Conservation (phyloP, 2,329 filamentous ascomycete species). For the Aspergillus phoenicis region DNA sequence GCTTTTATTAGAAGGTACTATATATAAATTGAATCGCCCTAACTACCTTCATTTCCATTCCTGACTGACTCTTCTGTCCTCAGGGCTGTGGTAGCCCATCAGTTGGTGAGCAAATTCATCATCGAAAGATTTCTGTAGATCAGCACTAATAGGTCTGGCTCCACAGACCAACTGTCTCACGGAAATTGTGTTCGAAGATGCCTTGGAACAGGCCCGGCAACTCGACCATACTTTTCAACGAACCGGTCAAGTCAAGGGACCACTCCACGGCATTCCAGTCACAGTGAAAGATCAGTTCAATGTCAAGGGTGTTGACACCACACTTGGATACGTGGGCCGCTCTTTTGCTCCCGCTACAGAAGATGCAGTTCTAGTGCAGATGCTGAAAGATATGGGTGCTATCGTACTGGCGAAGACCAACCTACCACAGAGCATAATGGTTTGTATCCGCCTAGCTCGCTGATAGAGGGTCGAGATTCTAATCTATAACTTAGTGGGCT, state of each 20-base stretch:
- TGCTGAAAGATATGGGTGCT: constrained; percentile 54
- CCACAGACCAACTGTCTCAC: constrained; percentile 42
- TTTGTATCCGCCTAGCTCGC: constrained; percentile 25
- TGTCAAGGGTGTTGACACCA: constrained; percentile 59
- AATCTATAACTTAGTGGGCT: constrained; percentile 46
- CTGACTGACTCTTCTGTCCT: too few species aligned
- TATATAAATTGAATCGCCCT: too few species aligned
- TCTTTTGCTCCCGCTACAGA: constrained; percentile 53
- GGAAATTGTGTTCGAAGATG: constrained; percentile 40
- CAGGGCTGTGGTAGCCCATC: constrained; percentile 35
- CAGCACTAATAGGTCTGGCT: neutral
- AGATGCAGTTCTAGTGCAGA: constrained; percentile 54
- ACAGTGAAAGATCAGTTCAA: constrained; percentile 66
- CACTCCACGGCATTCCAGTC: constrained; percentile 58
- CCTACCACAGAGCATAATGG: constrained; percentile 56
- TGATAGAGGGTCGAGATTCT: neutral
- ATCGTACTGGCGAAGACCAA: constrained; percentile 59
- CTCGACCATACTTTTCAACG: constrained; percentile 32
- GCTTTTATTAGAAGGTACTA: constrained; percentile 40
- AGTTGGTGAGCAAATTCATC: constrained; percentile 22
- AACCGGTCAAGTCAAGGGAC: constrained; percentile 49
- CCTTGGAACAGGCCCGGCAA: constrained; percentile 33
- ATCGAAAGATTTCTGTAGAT: neutral
- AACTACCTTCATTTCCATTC: too few species aligned
- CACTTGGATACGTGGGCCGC: constrained; percentile 59